A percentile compares a stretch with the other conserved stretches of the same genome.
Conservation (phyloP, 306 rosid species). For the Ziziphus jujuba region DNA sequence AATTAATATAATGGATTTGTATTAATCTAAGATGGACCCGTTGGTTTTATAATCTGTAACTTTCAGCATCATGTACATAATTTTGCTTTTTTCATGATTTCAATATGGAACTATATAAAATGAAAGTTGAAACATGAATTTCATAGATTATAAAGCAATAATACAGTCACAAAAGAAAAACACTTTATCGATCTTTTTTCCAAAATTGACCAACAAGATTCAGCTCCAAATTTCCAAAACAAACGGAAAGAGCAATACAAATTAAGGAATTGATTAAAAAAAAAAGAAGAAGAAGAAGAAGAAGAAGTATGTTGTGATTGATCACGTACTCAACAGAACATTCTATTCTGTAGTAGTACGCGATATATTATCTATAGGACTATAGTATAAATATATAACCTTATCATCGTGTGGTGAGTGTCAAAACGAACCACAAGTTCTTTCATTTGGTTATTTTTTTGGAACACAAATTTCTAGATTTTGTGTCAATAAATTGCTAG, state of each 20-base stretch:
- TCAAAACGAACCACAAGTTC: constrained; percentile 32
- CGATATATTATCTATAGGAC: no score
- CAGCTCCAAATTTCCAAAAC: constrained; percentile 16
- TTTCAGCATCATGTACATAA: no score
- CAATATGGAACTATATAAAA: no score
- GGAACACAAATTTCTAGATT: constrained; percentile 36
- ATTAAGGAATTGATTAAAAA: constrained; percentile 5
- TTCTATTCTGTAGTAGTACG: no score
- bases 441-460: constrained; percentile 47
- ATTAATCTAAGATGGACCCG: no score
- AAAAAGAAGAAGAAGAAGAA: neutral
- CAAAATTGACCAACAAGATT: constrained; percentile 21
- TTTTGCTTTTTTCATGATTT: no score
- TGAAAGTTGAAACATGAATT: neutral
- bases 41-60: no score
- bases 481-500: constrained; percentile 48
- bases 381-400: constrained; percentile 25
- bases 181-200: constrained; percentile 18
- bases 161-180: neutral
- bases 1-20: no score
- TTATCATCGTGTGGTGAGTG: constrained; percentile 28
- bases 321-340: constrained; percentile 18
- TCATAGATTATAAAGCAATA: neutral
- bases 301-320: constrained; percentile 24
- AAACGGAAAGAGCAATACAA: constrained; percentile 9